phyloP scores from a whole-genome alignment of 352 stramenopile genomes.

The Phytophthora litchii region DNA sequence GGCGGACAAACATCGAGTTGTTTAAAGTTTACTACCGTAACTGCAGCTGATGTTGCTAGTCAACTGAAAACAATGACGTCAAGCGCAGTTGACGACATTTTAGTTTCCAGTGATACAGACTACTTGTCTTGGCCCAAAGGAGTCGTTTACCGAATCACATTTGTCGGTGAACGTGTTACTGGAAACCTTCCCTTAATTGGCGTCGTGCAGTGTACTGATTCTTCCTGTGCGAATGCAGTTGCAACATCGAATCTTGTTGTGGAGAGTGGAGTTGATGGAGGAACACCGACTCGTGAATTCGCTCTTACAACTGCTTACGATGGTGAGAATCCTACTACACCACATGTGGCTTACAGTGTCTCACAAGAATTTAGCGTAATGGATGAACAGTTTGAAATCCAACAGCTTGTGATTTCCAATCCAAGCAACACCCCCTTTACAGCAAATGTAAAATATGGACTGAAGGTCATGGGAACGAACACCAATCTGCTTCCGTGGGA shows the following conservation, averaged over 20 bases:
- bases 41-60: conserved; percentile 25
- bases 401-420: conserved; percentile 64
- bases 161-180: conserved; percentile 60
- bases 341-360: conserved; percentile 61
- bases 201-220: conserved; percentile 10
- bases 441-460: conserved; percentile 42
- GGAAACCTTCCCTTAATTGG: conserved; percentile 52
- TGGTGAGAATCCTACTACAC: conserved; percentile 47
- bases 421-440: conserved; percentile 39
- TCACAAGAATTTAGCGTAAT: conserved; percentile 75
- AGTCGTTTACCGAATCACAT: conserved; percentile 71
- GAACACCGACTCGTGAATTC: conserved; percentile 39
- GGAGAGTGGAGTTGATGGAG: conserved; percentile 29
- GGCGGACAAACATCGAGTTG: conserved; percentile 41
- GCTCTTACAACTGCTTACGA: conserved; percentile 54
- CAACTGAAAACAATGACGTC: conserved; percentile 34
- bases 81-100: conserved; percentile 46
- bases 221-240: conserved; percentile 9
- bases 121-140: conserved; percentile 51
- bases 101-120: conserved; percentile 55
- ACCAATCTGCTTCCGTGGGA: conserved; percentile 65
- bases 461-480: conserved; percentile 37
- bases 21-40: conserved; percentile 39
- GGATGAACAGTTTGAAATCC: conserved; percentile 72
- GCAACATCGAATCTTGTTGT: conserved; percentile 28